phyloP scores from a whole-genome alignment of 1,284 basidiomycete species.

The Cyathus pygmaeus region DNA sequence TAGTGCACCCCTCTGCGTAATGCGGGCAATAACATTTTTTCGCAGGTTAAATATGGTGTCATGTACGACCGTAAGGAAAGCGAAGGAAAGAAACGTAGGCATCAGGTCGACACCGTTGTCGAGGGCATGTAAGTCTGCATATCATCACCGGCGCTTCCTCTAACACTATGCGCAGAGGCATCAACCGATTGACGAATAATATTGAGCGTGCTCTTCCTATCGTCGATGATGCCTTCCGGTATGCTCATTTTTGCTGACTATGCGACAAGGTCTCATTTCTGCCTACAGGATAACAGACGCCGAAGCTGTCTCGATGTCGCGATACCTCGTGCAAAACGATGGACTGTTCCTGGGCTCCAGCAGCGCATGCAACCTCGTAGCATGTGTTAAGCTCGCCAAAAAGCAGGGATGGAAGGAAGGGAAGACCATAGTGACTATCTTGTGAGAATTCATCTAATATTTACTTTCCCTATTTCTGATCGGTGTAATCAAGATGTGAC shows the following conservation, averaged over 20 bases:
- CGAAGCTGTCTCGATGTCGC: conserved; percentile 93
- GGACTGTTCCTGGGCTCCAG: conserved; percentile 97
- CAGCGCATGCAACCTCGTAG: conserved; percentile 95
- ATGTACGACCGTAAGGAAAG: conserved; percentile 93
- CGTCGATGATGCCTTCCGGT: conserved; percentile 91
- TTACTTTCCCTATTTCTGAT: conserved; percentile 2
- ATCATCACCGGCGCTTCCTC: background rate
- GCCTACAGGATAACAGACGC: conserved; percentile 80
- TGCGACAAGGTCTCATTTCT: background rate
- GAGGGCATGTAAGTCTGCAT: conserved; percentile 77
- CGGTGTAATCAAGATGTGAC: conserved; percentile 68
- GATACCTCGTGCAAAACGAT: conserved; percentile 88
- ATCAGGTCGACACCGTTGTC: conserved; percentile 94
- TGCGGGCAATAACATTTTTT: background rate
- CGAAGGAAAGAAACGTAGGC: conserved; percentile 93
- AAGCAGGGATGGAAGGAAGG: conserved; percentile 75
- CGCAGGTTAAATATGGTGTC: conserved; percentile 87
- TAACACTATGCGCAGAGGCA: conserved; percentile 67
- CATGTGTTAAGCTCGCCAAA: conserved; percentile 83
- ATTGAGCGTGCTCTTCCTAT: conserved; percentile 83
- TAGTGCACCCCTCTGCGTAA: background rate
- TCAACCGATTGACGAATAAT: conserved; percentile 89
- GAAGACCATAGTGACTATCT: conserved; percentile 82
- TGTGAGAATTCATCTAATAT: conserved; percentile 59
- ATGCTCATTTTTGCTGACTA: conserved; percentile 8